Evolutionary conservation across 805 yeast species (phyloP).

Genomic region (Suhomyces emberorum): DNA sequence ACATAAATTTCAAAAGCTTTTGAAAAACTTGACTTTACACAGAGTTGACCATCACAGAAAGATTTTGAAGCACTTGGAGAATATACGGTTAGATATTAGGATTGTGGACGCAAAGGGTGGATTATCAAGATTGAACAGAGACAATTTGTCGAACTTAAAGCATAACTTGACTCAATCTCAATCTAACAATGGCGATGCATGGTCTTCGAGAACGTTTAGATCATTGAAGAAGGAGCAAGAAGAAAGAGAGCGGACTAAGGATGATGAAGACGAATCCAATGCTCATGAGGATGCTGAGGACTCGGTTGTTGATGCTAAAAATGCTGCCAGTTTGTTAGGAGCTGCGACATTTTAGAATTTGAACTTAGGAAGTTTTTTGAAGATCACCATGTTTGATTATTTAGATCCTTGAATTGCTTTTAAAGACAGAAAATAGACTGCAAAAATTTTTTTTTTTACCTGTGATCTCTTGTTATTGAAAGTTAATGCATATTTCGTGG

Average conservation of each 20-base stretch:
- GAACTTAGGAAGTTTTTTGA: no score
- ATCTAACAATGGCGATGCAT: slow-evolving; percentile 39
- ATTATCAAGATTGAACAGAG: slow-evolving; percentile 77
- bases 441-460: no score
- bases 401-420: no score
- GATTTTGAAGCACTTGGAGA: slow-evolving; percentile 69
- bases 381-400: no score
- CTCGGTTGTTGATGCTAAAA: slow-evolving; percentile 63
- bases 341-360: slow-evolving; percentile 58
- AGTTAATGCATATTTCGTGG: no score
- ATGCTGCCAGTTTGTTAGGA: slow-evolving; percentile 80
- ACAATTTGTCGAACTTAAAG: slow-evolving; percentile 46
- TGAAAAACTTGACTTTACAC: slow-evolving; percentile 61
- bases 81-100: slow-evolving; percentile 66
- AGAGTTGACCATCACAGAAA: slow-evolving; percentile 86
- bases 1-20: slow-evolving; percentile 45
- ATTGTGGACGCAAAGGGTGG: slow-evolving; percentile 77
- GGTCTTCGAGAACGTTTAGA: slow-evolving; percentile 42
- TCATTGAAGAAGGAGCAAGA: slow-evolving; percentile 30
- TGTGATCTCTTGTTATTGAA: no score
- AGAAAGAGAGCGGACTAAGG: slow-evolving; percentile 13
- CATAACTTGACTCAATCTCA: slow-evolving; percentile 44
- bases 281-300: slow-evolving; percentile 24
- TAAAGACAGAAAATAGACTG: no score
- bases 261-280: slow-evolving; percentile 12